phyloP scores from a whole-genome alignment of 1,139 yeast species.

The Pichiaceae sp. region DNA sequence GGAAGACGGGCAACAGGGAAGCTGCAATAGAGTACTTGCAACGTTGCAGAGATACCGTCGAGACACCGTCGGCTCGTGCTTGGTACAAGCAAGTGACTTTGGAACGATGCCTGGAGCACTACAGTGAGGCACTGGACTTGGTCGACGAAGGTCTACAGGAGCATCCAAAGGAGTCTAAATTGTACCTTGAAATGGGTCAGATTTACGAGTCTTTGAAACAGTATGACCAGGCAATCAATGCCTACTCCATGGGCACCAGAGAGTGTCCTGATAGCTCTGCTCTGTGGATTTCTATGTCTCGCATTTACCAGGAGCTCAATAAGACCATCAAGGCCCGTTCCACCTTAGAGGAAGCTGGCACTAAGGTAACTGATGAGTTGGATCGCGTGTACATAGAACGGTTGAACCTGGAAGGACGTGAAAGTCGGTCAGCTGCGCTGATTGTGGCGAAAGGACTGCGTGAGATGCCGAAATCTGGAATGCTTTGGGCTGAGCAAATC shows the following conservation, averaged over 20 bases:
- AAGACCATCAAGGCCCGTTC: constrained; percentile 60
- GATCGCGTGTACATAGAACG: constrained; percentile 43
- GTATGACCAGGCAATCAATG: constrained; percentile 36
- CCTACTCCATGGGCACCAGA: constrained; percentile 41
- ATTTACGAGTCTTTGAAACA: constrained; percentile 28
- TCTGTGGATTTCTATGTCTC: constrained; percentile 53
- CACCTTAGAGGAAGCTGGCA: constrained; percentile 57
- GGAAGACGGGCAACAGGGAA: constrained; percentile 31
- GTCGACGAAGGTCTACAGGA: constrained; percentile 36
- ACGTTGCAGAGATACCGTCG: constrained; percentile 27
- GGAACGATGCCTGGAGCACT: constrained; percentile 32
- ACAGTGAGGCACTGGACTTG: constrained; percentile 30
- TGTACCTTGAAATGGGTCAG: constrained; percentile 56
- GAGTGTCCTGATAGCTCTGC: constrained; percentile 33
- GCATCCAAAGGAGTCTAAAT: constrained; percentile 40
- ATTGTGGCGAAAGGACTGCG: constrained; percentile 54
- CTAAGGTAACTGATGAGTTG: constrained; percentile 45
- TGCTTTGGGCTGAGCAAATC: constrained; percentile 51
- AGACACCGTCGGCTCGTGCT: constrained; percentile 34
- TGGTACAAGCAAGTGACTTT: constrained; percentile 62
- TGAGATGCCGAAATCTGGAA: constrained; percentile 49
- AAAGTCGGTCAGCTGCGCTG: constrained; percentile 43
- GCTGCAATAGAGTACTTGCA: constrained; percentile 37
- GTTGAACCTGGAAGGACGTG: constrained; percentile 48
- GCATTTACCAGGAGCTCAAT: constrained; percentile 36